Evolutionary conservation across 345 rosid species (phyloP).

Genomic region (Linum usitatissimum): DNA sequence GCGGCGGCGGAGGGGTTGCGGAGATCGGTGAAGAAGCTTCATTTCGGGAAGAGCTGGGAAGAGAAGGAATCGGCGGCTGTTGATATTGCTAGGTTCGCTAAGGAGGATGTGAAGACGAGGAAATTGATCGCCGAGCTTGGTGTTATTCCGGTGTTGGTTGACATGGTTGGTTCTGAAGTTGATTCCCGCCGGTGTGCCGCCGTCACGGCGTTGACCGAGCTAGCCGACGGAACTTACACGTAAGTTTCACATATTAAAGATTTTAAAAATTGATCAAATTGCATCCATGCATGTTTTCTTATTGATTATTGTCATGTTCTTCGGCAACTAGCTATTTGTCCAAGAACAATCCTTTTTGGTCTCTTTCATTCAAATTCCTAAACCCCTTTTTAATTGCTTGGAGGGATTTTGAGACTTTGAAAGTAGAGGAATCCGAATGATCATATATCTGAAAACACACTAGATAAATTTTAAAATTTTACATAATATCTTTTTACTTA

Average conservation of each 20-base stretch:
- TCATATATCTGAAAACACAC: neutral
- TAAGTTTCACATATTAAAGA: constrained; percentile 23
- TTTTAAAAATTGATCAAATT: neutral
- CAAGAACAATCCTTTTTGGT: neutral
- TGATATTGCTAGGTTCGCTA: constrained; percentile 54
- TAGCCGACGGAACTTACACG: constrained; percentile 69
- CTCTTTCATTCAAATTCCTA: neutral
- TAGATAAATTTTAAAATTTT: too few species aligned
- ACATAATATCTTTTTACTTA: too few species aligned
- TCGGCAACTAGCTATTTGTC: neutral
- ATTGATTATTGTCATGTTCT: neutral
- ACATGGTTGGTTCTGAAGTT: constrained; percentile 41
- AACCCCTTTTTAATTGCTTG: neutral
- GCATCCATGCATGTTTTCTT: neutral
- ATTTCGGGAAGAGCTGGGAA: constrained; percentile 61
- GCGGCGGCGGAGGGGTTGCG: constrained; percentile 26
- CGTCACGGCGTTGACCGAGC: constrained; percentile 65
- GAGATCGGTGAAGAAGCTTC: constrained; percentile 72
- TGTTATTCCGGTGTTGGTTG: constrained; percentile 66
- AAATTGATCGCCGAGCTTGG: constrained; percentile 84
- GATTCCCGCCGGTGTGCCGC: constrained; percentile 40
- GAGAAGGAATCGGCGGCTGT: constrained; percentile 62
- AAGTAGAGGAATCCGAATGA: too few species aligned
- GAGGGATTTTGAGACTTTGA: neutral
- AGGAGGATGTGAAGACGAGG: constrained; percentile 41